Conservation (phyloP, 306 rosid species). For the Malus sylvestris region DNA sequence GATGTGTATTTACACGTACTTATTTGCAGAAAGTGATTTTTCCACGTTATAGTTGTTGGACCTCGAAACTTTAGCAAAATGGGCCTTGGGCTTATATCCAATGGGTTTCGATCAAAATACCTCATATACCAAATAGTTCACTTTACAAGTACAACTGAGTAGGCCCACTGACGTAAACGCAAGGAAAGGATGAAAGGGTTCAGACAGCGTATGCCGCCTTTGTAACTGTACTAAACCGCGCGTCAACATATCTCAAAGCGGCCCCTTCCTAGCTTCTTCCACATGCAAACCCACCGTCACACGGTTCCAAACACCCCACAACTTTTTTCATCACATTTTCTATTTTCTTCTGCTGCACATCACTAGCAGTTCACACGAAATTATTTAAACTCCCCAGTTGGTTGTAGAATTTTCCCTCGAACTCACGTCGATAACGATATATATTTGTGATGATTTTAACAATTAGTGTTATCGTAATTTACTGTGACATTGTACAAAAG, state of each 20-base stretch:
- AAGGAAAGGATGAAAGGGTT: neutral
- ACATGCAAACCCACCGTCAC: neutral
- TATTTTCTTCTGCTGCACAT: neutral
- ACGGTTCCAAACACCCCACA: neutral
- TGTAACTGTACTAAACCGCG: neutral
- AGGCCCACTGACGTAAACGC: neutral
- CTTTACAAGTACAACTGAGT: neutral
- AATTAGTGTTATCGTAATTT: no score
- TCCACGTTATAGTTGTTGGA: no score
- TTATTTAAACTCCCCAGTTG: neutral
- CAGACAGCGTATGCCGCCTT: neutral
- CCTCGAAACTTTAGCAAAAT: no score
- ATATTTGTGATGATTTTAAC: neutral
- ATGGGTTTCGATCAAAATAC: neutral
- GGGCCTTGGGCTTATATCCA: no score
- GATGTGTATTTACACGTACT: no score
- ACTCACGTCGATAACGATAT: no score
- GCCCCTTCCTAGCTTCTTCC: neutral
- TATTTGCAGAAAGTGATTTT: no score
- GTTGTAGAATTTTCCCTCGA: neutral
- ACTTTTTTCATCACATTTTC: neutral
- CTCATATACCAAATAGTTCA: no score
- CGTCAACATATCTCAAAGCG: neutral
- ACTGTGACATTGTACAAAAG: no score
- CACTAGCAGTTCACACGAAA: neutral